Evolutionary conservation across 1,284 basidiomycete genomes (phyloP).

Genomic region (Ceratobasidium sp.): DNA sequence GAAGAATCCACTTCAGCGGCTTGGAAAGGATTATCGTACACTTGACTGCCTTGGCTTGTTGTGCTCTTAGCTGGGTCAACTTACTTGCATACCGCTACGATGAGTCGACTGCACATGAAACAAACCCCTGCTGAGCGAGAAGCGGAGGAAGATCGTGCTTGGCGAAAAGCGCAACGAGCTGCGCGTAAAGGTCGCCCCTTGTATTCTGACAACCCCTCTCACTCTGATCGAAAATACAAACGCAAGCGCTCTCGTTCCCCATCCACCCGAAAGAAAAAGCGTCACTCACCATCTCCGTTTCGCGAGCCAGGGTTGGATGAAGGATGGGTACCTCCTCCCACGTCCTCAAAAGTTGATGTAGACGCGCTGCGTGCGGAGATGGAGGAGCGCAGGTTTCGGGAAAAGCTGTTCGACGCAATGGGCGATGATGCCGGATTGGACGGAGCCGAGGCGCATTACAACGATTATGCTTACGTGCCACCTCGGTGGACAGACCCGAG

Average conservation of each 20-base stretch:
- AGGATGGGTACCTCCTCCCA: slow-evolving; percentile 30
- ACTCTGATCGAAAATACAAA: slow-evolving; percentile 12
- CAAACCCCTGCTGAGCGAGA: slow-evolving; percentile 45
- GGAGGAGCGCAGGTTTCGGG: slow-evolving; percentile 74
- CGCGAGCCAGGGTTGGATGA: slow-evolving; percentile 16
- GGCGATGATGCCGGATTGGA: slow-evolving; percentile 74
- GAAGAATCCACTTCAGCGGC: too few relatives aligned
- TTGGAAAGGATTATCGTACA: neutral
- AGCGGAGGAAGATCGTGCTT: slow-evolving; percentile 44
- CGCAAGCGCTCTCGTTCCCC: slow-evolving; percentile 28
- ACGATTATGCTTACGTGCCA: slow-evolving; percentile 77
- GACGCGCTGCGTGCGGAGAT: slow-evolving; percentile 67
- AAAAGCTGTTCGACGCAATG: slow-evolving; percentile 77
- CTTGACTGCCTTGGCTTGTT: neutral
- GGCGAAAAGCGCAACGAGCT: slow-evolving; percentile 44
- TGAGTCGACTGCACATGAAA: slow-evolving; percentile 44
- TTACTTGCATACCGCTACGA: neutral
- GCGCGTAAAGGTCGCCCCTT: slow-evolving; percentile 44
- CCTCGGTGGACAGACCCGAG: slow-evolving; percentile 63
- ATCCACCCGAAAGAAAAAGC: slow-evolving; percentile 17
- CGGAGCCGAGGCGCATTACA: slow-evolving; percentile 71
- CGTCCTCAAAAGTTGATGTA: slow-evolving; percentile 62
- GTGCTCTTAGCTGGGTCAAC: neutral
- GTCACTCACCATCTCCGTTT: neutral
- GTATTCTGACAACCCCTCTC: slow-evolving; percentile 13